These are phyloP conservation scores for Xylaria sp. DNA, from an alignment of 2,329 filamentous ascomycete genomes.

Conservation along the genomic window DNA sequence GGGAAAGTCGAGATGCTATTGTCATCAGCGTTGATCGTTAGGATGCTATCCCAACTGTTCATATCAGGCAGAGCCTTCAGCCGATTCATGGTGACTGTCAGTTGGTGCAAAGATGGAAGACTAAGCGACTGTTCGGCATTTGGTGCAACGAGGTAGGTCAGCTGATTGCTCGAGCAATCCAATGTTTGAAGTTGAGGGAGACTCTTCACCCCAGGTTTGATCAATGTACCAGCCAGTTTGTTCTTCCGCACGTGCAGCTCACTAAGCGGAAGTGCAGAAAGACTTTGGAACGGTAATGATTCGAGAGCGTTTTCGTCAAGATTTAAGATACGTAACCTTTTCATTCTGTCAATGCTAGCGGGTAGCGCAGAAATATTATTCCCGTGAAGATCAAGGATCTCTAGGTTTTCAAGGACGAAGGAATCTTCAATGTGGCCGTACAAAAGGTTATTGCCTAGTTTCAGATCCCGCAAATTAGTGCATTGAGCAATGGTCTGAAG, in stretches of 20 bases:
- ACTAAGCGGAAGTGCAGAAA: constrained; percentile 75
- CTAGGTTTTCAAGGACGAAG: constrained; percentile 76
- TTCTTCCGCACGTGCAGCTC: constrained; percentile 84
- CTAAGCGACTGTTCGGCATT: constrained; percentile 59
- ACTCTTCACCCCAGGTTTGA: constrained; percentile 68
- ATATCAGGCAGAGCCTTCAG: constrained; percentile 79
- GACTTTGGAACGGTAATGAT: constrained; percentile 74
- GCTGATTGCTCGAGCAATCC: constrained; percentile 80
- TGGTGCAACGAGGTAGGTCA: constrained; percentile 65
- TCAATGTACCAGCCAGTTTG: constrained; percentile 76
- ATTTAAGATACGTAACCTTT: constrained; percentile 79
- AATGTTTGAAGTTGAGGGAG: constrained; percentile 77
- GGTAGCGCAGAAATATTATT: constrained; percentile 83
- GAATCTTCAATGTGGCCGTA: constrained; percentile 72
- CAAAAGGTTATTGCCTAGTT: constrained; percentile 81
- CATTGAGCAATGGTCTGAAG: constrained; percentile 82
- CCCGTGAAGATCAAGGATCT: constrained; percentile 82
- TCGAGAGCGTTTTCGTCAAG: constrained; percentile 82
- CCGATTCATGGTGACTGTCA: constrained; percentile 85
- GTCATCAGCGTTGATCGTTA: constrained; percentile 81
- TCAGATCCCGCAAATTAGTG: constrained; percentile 78
- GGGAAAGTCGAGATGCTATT: constrained; percentile 85
- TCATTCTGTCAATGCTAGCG: constrained; percentile 72
- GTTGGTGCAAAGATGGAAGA: constrained; percentile 76
- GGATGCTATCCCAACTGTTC: constrained; percentile 76